These are phyloP conservation scores for Coffea eugenioides DNA, from an alignment of 257 asterid species.

Conservation along the genomic window DNA sequence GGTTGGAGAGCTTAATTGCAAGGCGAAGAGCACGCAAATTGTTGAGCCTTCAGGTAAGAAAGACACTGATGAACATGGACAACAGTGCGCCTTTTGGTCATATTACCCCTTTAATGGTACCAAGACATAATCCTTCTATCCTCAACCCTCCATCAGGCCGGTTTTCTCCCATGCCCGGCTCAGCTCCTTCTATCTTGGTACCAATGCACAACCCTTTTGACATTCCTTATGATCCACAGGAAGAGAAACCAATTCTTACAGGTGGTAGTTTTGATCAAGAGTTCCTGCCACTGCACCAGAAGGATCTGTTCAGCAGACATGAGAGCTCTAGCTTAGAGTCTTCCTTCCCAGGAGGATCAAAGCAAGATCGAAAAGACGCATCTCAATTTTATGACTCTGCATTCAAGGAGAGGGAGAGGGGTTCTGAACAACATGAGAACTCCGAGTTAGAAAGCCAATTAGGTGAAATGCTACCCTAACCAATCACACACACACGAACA, in stretches of 20 bases:
- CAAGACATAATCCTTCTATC: conserved; percentile 29
- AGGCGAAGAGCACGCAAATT: conserved; percentile 66
- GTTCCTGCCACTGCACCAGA: conserved; percentile 41
- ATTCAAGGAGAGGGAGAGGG: conserved; percentile 17
- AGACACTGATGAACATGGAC: conserved; percentile 45
- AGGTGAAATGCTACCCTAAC: conserved; percentile 35
- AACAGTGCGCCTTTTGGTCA: conserved; percentile 27
- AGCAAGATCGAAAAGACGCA: conserved; percentile 21
- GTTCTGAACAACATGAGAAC: conserved; percentile 10
- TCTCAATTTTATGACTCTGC: conserved; percentile 21
- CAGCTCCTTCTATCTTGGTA: conserved; percentile 75
- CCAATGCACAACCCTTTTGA: conserved; percentile 81
- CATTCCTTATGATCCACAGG: conserved; percentile 89
- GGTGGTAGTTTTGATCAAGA: conserved; percentile 77
- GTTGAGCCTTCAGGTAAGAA: conserved; percentile 44
- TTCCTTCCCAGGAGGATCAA: conserved; percentile 23
- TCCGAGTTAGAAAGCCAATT: conserved; percentile 24
- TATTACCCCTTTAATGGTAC: conserved; percentile 42
- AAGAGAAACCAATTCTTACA: conserved; percentile 80
- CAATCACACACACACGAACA: neutral
- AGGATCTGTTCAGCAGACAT: conserved; percentile 57
- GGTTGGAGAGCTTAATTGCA: conserved; percentile 91
- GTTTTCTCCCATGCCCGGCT: conserved; percentile 65
- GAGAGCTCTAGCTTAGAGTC: conserved; percentile 60
- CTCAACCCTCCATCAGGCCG: conserved; percentile 10